phyloP scores from a whole-genome alignment of 1,139 yeast species.

The Pichia sp. region DNA sequence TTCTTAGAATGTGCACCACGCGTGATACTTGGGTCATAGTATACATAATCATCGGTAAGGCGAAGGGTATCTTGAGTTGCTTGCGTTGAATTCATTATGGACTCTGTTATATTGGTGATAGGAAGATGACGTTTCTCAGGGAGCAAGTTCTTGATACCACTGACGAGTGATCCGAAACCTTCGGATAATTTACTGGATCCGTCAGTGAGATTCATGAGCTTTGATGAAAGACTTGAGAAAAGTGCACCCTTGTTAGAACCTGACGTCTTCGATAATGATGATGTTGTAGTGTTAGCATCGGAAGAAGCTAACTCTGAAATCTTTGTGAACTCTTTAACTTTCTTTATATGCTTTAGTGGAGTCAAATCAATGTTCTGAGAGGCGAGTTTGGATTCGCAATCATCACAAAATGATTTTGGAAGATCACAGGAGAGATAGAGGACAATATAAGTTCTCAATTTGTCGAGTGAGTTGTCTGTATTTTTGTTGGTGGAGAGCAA shows the following conservation, averaged over 20 bases:
- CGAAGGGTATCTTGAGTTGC: conserved; percentile 55
- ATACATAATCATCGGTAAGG: conserved; percentile 81
- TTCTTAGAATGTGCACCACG: conserved; percentile 88
- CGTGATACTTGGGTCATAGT: conserved; percentile 77
- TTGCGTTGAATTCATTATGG: conserved; percentile 75
- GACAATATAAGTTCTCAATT: conserved; percentile 79
- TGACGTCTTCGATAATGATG: no score
- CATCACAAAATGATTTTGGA: conserved; percentile 52
- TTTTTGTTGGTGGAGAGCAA: conserved; percentile 40
- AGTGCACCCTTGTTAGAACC: conserved; percentile 43
- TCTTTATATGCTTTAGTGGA: conserved; percentile 66
- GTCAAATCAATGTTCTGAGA: conserved; percentile 54
- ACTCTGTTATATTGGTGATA: conserved; percentile 82
- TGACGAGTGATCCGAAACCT: conserved; percentile 79
- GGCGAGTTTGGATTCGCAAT: conserved; percentile 57
- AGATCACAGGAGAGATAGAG: conserved; percentile 52
- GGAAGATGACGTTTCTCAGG: conserved; percentile 89
- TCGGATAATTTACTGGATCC: conserved; percentile 56
- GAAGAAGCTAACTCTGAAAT: conserved; percentile 40
- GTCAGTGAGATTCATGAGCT: conserved; percentile 76
- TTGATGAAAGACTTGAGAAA: conserved; percentile 70
- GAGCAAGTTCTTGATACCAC: conserved; percentile 78
- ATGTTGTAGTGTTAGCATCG: conserved; percentile 14
- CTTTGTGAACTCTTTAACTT: conserved; percentile 73
- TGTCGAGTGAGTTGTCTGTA: conserved; percentile 61